phyloP scores from a whole-genome alignment of 768 basidiomycete genomes.

The Tubosaeta brunneosetosa region DNA sequence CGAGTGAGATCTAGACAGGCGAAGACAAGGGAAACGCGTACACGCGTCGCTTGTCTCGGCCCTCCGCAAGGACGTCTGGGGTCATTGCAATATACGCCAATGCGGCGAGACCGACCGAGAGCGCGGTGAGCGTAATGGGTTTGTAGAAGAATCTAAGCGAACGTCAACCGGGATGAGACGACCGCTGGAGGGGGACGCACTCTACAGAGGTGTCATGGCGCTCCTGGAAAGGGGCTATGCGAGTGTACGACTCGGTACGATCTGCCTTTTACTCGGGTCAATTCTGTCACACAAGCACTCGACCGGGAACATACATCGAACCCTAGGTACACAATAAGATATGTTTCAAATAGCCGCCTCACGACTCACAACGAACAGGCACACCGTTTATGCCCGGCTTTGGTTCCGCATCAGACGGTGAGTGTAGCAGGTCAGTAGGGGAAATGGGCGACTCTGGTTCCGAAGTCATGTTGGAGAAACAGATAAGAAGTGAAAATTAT shows the following conservation, averaged over 20 bases:
- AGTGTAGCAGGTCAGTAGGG: slow-evolving; percentile 48
- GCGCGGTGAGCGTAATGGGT: slow-evolving; percentile 72
- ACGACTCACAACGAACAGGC: slow-evolving; percentile 74
- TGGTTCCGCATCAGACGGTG: slow-evolving; percentile 55
- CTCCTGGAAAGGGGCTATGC: slow-evolving; percentile 81
- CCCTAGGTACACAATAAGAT: slow-evolving; percentile 43
- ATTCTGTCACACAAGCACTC: slow-evolving; percentile 9
- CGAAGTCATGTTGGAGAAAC: slow-evolving; percentile 13
- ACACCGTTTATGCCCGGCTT: slow-evolving; percentile 67
- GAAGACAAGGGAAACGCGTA: slow-evolving; percentile 34
- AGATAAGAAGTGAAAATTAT: background rate
- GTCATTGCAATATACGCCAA: slow-evolving; percentile 81
- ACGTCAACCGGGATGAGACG: slow-evolving; percentile 4
- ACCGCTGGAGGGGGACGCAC: slow-evolving; percentile 36
- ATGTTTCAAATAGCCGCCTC: background rate
- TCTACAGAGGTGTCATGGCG: slow-evolving; percentile 78
- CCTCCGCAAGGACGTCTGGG: slow-evolving; percentile 81
- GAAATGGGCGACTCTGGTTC: slow-evolving; percentile 31
- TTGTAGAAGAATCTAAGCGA: slow-evolving; percentile 77
- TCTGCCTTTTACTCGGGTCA: slow-evolving; percentile 53
- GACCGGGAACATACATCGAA: slow-evolving; percentile 64
- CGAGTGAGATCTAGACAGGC: slow-evolving; percentile 1
- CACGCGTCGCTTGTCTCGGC: slow-evolving; percentile 76
- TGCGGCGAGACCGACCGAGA: slow-evolving; percentile 58
- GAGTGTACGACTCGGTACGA: slow-evolving; percentile 78